Evolutionary conservation across 345 rosid genomes (phyloP).

Genomic region (Corchorus capsularis): DNA sequence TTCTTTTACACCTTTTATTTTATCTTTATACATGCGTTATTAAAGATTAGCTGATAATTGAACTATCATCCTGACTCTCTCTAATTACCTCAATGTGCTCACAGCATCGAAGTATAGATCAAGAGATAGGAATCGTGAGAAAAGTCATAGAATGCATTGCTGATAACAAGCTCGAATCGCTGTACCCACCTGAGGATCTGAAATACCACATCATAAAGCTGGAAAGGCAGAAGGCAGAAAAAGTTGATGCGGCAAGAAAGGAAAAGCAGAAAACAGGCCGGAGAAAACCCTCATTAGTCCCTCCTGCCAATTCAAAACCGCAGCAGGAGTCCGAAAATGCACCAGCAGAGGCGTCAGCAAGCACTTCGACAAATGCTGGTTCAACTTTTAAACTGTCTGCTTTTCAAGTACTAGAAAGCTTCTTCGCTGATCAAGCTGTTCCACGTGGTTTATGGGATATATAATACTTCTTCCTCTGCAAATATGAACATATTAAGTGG

Average conservation of each 20-base stretch:
- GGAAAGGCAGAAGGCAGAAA: constrained; percentile 19
- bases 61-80: not conserved
- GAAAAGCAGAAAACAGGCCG: constrained; percentile 2
- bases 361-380: not conserved
- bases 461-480: not conserved
- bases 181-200: not conserved
- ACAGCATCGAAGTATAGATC: constrained; percentile 29
- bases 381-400: constrained; percentile 4
- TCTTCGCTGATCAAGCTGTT: constrained; percentile 17
- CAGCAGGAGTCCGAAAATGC: not conserved
- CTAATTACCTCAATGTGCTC: not conserved
- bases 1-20: not conserved
- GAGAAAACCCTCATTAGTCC: not conserved
- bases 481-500: not conserved
- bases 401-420: constrained; percentile 14
- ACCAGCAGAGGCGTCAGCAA: not conserved
- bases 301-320: not conserved
- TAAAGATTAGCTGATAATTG: not conserved
- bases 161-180: constrained; percentile 25
- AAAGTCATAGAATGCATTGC: constrained; percentile 32
- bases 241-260: not conserved
- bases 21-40: not conserved
- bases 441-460: not conserved
- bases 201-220: constrained; percentile 16
- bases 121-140: constrained; percentile 19